Percentiles rank a stretch among this genome's conserved stretches.
These are phyloP conservation scores for Xylaria intraflava DNA, from an alignment of 495 filamentous ascomycete species.

Conservation along the genomic window DNA sequence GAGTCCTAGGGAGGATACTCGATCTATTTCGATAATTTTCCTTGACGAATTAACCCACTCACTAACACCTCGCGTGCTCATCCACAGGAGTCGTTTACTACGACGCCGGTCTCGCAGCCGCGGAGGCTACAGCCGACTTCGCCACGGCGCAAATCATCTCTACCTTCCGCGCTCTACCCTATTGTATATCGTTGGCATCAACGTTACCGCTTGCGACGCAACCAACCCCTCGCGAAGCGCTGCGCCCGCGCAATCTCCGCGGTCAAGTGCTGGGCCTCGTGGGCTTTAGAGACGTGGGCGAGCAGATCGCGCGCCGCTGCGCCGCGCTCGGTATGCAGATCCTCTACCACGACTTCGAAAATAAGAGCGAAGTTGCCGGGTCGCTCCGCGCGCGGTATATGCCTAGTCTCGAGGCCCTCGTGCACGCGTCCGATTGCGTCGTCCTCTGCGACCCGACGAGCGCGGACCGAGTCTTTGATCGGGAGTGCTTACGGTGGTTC, in stretches of 20 bases:
- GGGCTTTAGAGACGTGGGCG: conserved; percentile 64
- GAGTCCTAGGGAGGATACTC: no score
- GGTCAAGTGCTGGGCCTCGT: conserved; percentile 53
- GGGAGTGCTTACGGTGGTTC: conserved; percentile 43
- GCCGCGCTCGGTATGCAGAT: conserved; percentile 60
- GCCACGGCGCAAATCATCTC: conserved; percentile 57
- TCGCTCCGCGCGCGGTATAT: conserved; percentile 46
- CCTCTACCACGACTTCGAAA: conserved; percentile 58
- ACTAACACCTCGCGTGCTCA: neutral
- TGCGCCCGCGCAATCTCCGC: conserved; percentile 52
- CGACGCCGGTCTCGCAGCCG: conserved; percentile 61
- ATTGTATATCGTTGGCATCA: conserved; percentile 54
- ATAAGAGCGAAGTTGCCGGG: conserved; percentile 45
- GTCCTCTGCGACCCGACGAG: conserved; percentile 61
- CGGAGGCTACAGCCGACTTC: conserved; percentile 62
- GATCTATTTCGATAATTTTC: no score
- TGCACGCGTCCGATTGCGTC: conserved; percentile 55
- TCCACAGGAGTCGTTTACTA: conserved; percentile 59
- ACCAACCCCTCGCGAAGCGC: conserved; percentile 52
- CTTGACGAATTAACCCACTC: no score
- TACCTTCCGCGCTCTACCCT: conserved; percentile 57
- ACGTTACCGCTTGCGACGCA: no score
- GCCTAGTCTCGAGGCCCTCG: conserved; percentile 44
- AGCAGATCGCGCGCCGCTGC: conserved; percentile 54
- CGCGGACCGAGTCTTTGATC: conserved; percentile 48